phyloP scores from a whole-genome alignment of 306 rosid genomes.

The Quercus alba region DNA sequence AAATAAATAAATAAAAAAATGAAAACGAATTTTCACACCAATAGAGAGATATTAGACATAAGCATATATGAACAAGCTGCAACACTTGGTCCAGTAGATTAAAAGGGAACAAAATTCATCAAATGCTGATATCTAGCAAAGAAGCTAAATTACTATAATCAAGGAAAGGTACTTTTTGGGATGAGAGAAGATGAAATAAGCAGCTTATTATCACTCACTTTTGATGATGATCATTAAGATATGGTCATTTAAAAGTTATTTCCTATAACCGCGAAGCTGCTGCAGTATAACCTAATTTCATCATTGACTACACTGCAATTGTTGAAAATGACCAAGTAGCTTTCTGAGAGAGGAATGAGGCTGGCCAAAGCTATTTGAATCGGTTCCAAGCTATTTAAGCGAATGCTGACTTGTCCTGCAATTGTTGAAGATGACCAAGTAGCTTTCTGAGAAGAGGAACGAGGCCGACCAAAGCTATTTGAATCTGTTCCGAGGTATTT shows the following conservation, averaged over 20 bases:
- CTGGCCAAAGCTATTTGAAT: slow-evolving; percentile 76
- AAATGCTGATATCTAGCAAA: slow-evolving; percentile 39
- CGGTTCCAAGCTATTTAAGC: slow-evolving; percentile 89
- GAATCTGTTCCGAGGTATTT: slow-evolving; percentile 94
- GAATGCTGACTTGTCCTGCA: slow-evolving; percentile 81
- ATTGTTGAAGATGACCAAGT: slow-evolving; percentile 43
- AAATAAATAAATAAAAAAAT: too few relatives aligned
- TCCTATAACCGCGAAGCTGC: slow-evolving; percentile 39
- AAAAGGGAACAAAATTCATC: slow-evolving; percentile 43
- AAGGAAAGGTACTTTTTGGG: slow-evolving; percentile 24
- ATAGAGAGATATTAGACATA: slow-evolving; percentile 17
- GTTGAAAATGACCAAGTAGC: slow-evolving; percentile 48
- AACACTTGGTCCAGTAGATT: slow-evolving; percentile 40
- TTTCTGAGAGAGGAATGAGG: slow-evolving; percentile 71
- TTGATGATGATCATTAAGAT: slow-evolving; percentile 30
- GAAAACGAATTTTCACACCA: slow-evolving; percentile 27
- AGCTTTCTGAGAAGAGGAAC: slow-evolving; percentile 68
- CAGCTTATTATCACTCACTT: slow-evolving; percentile 34
- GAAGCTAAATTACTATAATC: slow-evolving; percentile 35
- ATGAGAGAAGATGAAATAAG: slow-evolving; percentile 26
- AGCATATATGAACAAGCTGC: slow-evolving; percentile 29
- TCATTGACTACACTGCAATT: slow-evolving; percentile 61
- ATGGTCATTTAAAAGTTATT: slow-evolving; percentile 31
- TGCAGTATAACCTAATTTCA: slow-evolving; percentile 34
- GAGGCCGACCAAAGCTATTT: slow-evolving; percentile 68